Conservation (phyloP, 495 filamentous ascomycete species). For the Penicillium robsamsonii region DNA sequence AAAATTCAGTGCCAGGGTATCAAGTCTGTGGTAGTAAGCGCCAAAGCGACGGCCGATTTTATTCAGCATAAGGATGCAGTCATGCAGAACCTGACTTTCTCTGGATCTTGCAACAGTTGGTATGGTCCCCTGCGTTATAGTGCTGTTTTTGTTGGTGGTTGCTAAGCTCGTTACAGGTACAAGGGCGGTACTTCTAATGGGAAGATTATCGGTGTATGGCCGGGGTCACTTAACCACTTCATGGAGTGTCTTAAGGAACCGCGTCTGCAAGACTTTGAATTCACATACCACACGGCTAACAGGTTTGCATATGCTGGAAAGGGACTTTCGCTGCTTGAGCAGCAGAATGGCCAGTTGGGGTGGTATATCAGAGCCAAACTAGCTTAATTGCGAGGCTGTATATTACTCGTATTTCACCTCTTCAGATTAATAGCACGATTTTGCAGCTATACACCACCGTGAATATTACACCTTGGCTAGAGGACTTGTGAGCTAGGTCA, state of each 20-base stretch:
- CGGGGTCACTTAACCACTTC: slow-evolving; percentile 43
- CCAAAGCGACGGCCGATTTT: slow-evolving; percentile 44
- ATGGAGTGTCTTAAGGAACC: slow-evolving; percentile 47
- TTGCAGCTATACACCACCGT: too few relatives aligned
- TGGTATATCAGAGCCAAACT: not conserved
- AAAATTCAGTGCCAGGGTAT: slow-evolving; percentile 14
- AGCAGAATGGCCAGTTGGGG: not conserved
- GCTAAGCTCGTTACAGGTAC: too few relatives aligned
- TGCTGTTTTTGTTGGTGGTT: too few relatives aligned
- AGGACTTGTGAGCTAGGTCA: too few relatives aligned
- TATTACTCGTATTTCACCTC: too few relatives aligned
- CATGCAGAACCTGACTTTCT: slow-evolving; percentile 42
- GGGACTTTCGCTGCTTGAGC: not conserved
- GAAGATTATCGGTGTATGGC: slow-evolving; percentile 26
- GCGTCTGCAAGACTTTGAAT: slow-evolving; percentile 43
- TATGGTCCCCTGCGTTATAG: too few relatives aligned
- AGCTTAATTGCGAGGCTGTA: too few relatives aligned
- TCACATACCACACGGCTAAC: not conserved
- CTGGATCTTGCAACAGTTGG: slow-evolving; percentile 39
- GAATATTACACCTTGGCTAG: too few relatives aligned
- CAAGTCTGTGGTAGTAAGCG: slow-evolving; percentile 7
- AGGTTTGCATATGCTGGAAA: not conserved
- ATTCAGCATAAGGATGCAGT: slow-evolving; percentile 24
- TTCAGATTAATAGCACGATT: too few relatives aligned
- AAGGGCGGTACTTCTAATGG: slow-evolving; percentile 27